Percentiles rank a stretch among this genome's conserved stretches.
Conservation (phyloP, 1,139 yeast genomes). For the Blastobotrys capitulatus region DNA sequence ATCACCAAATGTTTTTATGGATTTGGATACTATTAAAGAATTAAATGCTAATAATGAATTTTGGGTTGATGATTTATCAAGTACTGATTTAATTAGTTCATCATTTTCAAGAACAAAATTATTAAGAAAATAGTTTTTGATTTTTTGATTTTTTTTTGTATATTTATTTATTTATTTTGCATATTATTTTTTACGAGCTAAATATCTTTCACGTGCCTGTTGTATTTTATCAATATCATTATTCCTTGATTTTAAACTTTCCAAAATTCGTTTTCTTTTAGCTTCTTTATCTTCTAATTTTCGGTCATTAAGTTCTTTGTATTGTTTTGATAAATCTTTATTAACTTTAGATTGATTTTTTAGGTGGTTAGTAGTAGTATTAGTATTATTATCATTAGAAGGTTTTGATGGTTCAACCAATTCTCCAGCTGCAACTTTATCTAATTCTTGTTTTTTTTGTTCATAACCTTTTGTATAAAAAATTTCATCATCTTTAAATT, state of each 20-base stretch:
- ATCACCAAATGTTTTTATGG: slow-evolving; percentile 1
- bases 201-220: slow-evolving; percentile 29
- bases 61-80: slow-evolving; percentile 6
- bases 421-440: slow-evolving; percentile 24
- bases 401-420: not conserved
- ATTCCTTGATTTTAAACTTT: slow-evolving; percentile 9
- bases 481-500: slow-evolving; percentile 38
- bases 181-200: slow-evolving; percentile 24
- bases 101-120: not conserved
- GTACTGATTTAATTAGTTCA: too few relatives aligned
- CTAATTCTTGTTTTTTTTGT: slow-evolving; percentile 33
- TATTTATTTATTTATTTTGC: not conserved
- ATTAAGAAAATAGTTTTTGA: not conserved
- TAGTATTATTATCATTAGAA: not conserved
- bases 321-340: not conserved
- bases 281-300: not conserved
- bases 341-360: not conserved
- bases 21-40: slow-evolving; percentile 8
- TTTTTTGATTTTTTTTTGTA: not conserved
- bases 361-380: not conserved
- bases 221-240: slow-evolving; percentile 16
- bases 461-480: slow-evolving; percentile 43
- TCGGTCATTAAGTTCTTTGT: slow-evolving; percentile 5
- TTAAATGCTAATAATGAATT: slow-evolving; percentile 1
- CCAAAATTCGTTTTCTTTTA: slow-evolving; percentile 4